A percentile compares a stretch with the other conserved stretches of the same genome.
Evolutionary conservation across 2,329 filamentous ascomycete species (phyloP).

Genomic region (Herpotrichia juniperi): DNA sequence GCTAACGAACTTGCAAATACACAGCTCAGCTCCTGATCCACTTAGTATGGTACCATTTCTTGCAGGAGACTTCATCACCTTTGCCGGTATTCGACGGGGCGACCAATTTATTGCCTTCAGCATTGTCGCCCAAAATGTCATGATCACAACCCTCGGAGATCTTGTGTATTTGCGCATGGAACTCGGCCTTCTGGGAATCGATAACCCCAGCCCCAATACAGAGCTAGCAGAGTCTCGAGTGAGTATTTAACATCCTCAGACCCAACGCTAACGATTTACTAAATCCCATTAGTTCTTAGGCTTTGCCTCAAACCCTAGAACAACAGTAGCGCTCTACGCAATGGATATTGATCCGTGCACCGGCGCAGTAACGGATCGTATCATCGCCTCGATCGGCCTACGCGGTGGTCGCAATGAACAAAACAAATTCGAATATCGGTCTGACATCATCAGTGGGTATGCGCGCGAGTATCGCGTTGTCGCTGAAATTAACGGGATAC

Average conservation of each 20-base stretch:
- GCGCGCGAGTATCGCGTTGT: conserved; percentile 44
- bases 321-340: conserved; percentile 35
- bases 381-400: conserved; percentile 30
- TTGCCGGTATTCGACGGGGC: conserved; percentile 34
- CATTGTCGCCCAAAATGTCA: conserved; percentile 40
- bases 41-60: conserved; percentile 44
- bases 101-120: conserved; percentile 41
- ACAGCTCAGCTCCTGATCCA: conserved; percentile 27
- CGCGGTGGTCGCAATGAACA: conserved; percentile 27
- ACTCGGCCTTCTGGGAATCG: conserved; percentile 44
- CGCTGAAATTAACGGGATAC: conserved; percentile 20
- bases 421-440: conserved; percentile 43
- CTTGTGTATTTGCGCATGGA: conserved; percentile 45
- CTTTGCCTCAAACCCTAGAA: conserved; percentile 34
- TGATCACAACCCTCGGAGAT: conserved; percentile 31
- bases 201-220: conserved; percentile 27
- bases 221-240: conserved; percentile 34
- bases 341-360: conserved; percentile 48
- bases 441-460: conserved; percentile 28
- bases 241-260: neutral
- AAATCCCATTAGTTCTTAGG: conserved; percentile 31
- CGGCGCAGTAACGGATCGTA: conserved; percentile 35
- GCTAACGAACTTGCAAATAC: conserved; percentile 10
- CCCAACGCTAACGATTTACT: neutral
- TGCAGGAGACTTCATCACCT: conserved; percentile 44